These are phyloP conservation scores for Knoxdaviesia capensis DNA, from an alignment of 2,329 filamentous ascomycete genomes.

Conservation along the genomic window DNA sequence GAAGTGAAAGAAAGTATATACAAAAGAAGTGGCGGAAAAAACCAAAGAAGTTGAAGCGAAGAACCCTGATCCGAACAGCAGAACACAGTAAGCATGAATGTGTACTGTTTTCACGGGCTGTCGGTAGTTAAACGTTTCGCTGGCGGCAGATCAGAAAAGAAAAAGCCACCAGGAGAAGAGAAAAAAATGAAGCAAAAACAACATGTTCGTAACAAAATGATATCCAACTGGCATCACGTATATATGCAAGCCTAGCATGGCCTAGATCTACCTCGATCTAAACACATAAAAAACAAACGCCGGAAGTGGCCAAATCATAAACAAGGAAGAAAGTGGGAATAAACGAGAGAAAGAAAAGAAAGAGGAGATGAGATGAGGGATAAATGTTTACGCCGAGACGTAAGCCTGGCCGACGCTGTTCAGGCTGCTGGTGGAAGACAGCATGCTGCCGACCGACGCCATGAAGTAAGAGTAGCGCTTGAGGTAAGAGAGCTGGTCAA, in stretches of 20 bases:
- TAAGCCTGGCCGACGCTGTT: conserved; percentile 28
- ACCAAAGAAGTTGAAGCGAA: not conserved
- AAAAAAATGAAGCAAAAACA: too few relatives aligned
- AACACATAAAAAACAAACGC: not conserved
- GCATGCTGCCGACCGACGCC: conserved; percentile 17
- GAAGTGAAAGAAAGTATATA: not conserved
- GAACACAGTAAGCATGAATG: too few relatives aligned
- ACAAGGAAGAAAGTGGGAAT: not conserved
- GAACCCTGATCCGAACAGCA: too few relatives aligned
- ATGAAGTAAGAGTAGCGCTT: conserved; percentile 39
- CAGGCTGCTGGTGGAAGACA: conserved; percentile 17
- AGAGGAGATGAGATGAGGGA: not conserved
- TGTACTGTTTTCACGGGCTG: too few relatives aligned
- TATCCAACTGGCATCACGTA: too few relatives aligned
- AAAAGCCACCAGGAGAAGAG: too few relatives aligned
- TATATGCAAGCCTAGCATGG: too few relatives aligned
- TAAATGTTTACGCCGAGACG: conserved; percentile 11
- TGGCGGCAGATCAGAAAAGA: too few relatives aligned
- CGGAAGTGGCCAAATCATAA: not conserved
- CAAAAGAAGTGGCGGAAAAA: not conserved
- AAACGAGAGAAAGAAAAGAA: not conserved
- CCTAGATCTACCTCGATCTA: not conserved
- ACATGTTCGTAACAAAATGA: too few relatives aligned
- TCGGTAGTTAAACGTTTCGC: too few relatives aligned
- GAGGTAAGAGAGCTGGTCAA: conserved; percentile 29